A percentile compares a stretch with the other conserved stretches of the same genome.
Evolutionary conservation across 225 moss, liverwort and hornwort genomes (phyloP).

Genomic region (Physcomitrellopsis africana): DNA sequence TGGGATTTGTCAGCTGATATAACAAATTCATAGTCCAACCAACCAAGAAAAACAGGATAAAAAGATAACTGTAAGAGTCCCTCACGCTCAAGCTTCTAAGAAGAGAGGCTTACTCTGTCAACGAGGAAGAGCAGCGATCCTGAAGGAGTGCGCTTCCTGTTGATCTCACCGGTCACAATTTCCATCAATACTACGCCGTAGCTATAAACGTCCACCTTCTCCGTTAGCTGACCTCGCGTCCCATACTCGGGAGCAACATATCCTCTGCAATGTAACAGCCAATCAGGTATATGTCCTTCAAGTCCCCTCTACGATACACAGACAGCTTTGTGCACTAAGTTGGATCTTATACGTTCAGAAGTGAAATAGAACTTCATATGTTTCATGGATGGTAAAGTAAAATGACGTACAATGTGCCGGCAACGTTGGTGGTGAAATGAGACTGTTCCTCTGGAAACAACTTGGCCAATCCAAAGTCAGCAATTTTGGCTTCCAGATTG

Average conservation of each 20-base stretch:
- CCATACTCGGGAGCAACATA: slow-evolving; percentile 65
- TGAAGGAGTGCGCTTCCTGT: slow-evolving; percentile 57
- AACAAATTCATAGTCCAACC: not conserved
- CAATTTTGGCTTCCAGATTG: slow-evolving; percentile 90
- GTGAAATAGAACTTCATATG: not conserved
- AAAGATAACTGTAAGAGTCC: too few relatives aligned
- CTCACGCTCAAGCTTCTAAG: slow-evolving; percentile 1
- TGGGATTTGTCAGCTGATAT: not conserved
- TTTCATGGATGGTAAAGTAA: slow-evolving; percentile 13
- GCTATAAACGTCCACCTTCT: slow-evolving; percentile 66
- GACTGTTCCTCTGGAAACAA: slow-evolving; percentile 61
- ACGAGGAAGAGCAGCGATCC: slow-evolving; percentile 58
- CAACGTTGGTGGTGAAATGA: slow-evolving; percentile 61
- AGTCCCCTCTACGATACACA: not conserved
- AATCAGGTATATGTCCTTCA: not conserved
- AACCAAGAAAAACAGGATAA: not conserved
- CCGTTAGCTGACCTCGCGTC: slow-evolving; percentile 56
- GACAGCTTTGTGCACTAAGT: not conserved
- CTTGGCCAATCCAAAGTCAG: slow-evolving; percentile 92
- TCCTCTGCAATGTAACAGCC: slow-evolving; percentile 40
- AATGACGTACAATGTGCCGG: slow-evolving; percentile 50
- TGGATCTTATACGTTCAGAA: not conserved
- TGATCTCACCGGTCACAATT: slow-evolving; percentile 53
- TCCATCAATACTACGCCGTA: slow-evolving; percentile 65
- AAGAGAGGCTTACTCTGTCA: slow-evolving; percentile 43